Percentiles rank a stretch among this genome's conserved stretches.
Evolutionary conservation across 2,329 filamentous ascomycete genomes (phyloP).

Genomic region (Xylariales sp.): DNA sequence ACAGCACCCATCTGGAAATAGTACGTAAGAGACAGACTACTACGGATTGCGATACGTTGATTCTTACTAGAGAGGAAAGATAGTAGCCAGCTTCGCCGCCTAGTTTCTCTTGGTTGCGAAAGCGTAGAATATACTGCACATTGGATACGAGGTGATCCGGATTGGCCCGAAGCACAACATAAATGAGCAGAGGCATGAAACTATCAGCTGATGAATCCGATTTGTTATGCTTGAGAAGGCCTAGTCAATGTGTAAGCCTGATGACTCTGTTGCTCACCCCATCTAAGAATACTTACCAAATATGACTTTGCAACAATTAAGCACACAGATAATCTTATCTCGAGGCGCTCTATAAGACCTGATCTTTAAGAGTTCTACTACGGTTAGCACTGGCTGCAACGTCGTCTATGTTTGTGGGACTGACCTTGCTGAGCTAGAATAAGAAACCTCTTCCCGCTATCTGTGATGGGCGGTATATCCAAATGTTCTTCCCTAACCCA

Average conservation of each 20-base stretch:
- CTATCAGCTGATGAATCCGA: conserved; percentile 95
- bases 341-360: conserved; percentile 96
- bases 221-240: conserved; percentile 89
- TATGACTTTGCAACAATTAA: conserved; percentile 99
- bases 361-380: conserved; percentile 90
- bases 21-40: conserved; percentile 9
- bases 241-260: conserved; percentile 54
- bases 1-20: conserved; percentile 81
- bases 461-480: conserved; percentile 86
- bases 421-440: conserved; percentile 86
- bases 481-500: conserved; percentile 95
- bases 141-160: conserved; percentile 97
- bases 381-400: conserved; percentile 43
- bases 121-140: conserved; percentile 96
- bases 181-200: conserved; percentile 94
- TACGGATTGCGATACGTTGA: conserved; percentile 11
- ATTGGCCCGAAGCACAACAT: conserved; percentile 93
- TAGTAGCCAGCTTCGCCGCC: conserved; percentile 99
- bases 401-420: conserved; percentile 31
- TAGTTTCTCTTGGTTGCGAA: conserved; percentile 96
- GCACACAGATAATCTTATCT: conserved; percentile 97
- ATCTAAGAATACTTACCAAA: conserved; percentile 72
- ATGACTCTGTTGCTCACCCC: background rate
- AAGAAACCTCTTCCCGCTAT: conserved; percentile 89
- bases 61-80: conserved; percentile 84